These are phyloP conservation scores for Candida sithepensis DNA, from an alignment of 805 yeast genomes.

Conservation along the genomic window DNA sequence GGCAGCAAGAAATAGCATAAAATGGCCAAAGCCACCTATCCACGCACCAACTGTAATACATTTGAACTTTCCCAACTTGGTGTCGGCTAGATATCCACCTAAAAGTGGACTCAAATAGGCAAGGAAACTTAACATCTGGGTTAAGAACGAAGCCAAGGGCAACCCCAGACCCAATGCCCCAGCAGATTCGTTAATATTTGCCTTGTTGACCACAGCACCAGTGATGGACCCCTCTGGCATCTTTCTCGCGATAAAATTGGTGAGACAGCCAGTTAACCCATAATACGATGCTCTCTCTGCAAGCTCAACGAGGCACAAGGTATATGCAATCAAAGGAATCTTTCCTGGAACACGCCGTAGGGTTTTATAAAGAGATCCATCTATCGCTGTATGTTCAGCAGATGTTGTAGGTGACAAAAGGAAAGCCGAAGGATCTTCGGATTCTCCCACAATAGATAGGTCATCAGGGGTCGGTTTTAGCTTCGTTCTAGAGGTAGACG, in stretches of 20 bases:
- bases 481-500: not conserved
- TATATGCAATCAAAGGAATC: conserved; percentile 23
- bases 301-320: conserved; percentile 39
- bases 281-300: conserved; percentile 56
- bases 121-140: conserved; percentile 41
- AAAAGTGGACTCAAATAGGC: conserved; percentile 47
- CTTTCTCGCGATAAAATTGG: conserved; percentile 49
- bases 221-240: conserved; percentile 42
- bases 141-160: conserved; percentile 41
- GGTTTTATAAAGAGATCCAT: not conserved
- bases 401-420: not conserved
- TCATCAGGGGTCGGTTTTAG: not conserved
- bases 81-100: conserved; percentile 52
- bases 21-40: conserved; percentile 44
- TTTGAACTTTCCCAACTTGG: conserved; percentile 42
- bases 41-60: conserved; percentile 45
- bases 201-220: conserved; percentile 35
- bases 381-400: not conserved
- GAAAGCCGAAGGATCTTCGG: not conserved
- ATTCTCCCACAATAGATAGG: not conserved
- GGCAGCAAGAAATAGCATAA: conserved; percentile 45
- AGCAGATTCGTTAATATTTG: conserved; percentile 34
- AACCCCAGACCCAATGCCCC: conserved; percentile 50
- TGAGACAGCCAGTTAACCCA: conserved; percentile 43
- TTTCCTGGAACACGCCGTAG: conserved; percentile 22